Percentiles rank a stretch among this genome's conserved stretches.
phyloP scores from a whole-genome alignment of 371 early-diverging fungal genomes.

The Rozella allomycis region DNA sequence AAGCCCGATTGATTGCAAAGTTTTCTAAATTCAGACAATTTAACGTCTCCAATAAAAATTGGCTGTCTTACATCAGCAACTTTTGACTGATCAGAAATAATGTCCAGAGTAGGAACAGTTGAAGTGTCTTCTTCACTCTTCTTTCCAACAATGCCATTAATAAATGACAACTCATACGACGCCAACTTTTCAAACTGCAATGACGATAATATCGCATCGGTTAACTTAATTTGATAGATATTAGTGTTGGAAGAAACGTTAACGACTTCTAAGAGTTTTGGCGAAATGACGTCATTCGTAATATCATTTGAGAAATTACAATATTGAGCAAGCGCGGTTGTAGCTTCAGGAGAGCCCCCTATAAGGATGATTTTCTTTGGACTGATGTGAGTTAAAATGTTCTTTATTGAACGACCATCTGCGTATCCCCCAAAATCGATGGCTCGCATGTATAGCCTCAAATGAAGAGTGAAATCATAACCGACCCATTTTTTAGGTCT shows the following conservation, averaged over 20 bases:
- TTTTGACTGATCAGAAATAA: conserved; percentile 21
- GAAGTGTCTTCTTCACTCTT: conserved; percentile 13
- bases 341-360: too few species aligned
- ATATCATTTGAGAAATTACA: conserved; percentile 31
- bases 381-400: conserved; percentile 55
- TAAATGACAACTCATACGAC: conserved; percentile 50
- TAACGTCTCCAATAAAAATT: conserved; percentile 66
- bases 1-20: conserved; percentile 48
- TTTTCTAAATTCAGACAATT: conserved; percentile 52
- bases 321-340: too few species aligned
- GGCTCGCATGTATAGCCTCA: conserved; percentile 48
- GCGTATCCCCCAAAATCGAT: conserved; percentile 78
- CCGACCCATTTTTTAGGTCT: conserved; percentile 54
- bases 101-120: conserved; percentile 50
- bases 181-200: conserved; percentile 29
- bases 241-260: conserved; percentile 72
- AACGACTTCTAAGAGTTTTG: conserved; percentile 49
- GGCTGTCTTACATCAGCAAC: conserved; percentile 28
- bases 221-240: conserved; percentile 47
- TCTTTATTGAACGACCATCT: conserved; percentile 62
- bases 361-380: conserved; percentile 66
- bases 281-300: conserved; percentile 61
- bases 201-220: conserved; percentile 64
- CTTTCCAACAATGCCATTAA: conserved; percentile 23
- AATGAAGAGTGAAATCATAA: conserved; percentile 23